Percentiles rank a stretch among this genome's conserved stretches.
Evolutionary conservation across 1,139 yeast genomes (phyloP).

Genomic region (Pneumocystis canis): DNA sequence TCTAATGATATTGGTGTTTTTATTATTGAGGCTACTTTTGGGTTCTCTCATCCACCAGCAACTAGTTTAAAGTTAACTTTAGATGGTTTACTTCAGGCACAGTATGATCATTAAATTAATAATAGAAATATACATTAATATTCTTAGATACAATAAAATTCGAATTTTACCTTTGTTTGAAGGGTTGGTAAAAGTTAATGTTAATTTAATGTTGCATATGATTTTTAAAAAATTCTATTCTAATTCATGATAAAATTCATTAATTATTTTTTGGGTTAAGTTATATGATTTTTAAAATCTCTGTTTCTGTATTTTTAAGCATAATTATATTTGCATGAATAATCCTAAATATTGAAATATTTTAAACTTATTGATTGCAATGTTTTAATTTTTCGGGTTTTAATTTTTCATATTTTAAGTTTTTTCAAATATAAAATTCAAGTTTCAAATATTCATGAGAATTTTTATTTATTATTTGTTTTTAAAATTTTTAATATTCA

Average conservation of each 20-base stretch:
- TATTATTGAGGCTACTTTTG: conserved; percentile 50
- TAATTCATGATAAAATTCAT: neutral
- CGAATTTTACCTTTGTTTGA: conserved; percentile 42
- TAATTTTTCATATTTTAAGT: too few species aligned
- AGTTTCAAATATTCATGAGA: too few species aligned
- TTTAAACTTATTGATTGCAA: too few species aligned
- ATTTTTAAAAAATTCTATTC: conserved; percentile 56
- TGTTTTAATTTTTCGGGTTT: too few species aligned
- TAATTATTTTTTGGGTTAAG: neutral
- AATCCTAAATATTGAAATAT: neutral
- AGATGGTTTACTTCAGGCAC: conserved; percentile 55
- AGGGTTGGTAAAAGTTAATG: conserved; percentile 51
- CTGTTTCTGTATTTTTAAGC: neutral
- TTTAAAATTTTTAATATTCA: too few species aligned
- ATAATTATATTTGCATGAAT: neutral
- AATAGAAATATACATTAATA: neutral
- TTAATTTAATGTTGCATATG: conserved; percentile 49
- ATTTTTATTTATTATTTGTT: too few species aligned
- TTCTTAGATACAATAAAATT: conserved; percentile 27
- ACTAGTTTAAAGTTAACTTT: conserved; percentile 41
- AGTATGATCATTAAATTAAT: conserved; percentile 27
- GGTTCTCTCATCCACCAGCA: conserved; percentile 34
- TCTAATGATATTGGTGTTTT: conserved; percentile 64
- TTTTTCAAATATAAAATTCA: too few species aligned
- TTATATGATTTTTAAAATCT: neutral